Evolutionary conservation across 148 eudicot genomes (phyloP), one percentile per base, ranked within the genome.

Genomic region (Camellia japonica): DNA sequence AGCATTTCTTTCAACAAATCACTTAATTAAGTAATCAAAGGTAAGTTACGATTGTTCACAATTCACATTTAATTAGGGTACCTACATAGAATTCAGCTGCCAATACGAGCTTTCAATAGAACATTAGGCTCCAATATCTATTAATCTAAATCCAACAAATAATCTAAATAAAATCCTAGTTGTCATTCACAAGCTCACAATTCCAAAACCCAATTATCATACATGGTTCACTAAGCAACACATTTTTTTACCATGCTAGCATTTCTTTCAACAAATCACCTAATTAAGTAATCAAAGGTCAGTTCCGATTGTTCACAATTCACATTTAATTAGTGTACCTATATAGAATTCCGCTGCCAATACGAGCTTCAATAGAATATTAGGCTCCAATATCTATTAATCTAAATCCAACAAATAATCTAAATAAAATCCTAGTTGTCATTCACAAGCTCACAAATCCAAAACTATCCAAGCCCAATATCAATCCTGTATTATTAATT

Each of bases 401-500:
- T 75, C 67, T 61, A 61, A 61, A 61, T 64, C 46, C 59, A 6
- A 58, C 47, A 23, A 64, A 19, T n/a, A 62, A 44, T 47, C n/a
- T 5, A 62, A 44, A 76, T 49, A 30, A 64, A 61, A 5, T 14
- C 69, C 15, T 18, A 19, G 43, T 7, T 41, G 42, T 30, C 4
- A 51, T 38, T 43, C 61, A 68, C 19, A 51, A 41, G n/a, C 1
- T 41, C 44, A 70, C 65, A 4, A 63, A 65, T 55, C 38, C 60
- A 47, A 10, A 51, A 4, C 19, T 16, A 47, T 47, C 42, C 38
- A 63, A 65, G 54, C 65, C 85, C 61, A 82, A 82, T 67, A 82
- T 56, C 71, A 62, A 79, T 79, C 65, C 74, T 74, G 82, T 79
- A 85, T 16, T n/a, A 44, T n/a, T 43, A 51, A 63, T 69, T 70